These are phyloP conservation scores for Lactifluus volemus DNA, from an alignment of 768 basidiomycete species.

Conservation along the genomic window DNA sequence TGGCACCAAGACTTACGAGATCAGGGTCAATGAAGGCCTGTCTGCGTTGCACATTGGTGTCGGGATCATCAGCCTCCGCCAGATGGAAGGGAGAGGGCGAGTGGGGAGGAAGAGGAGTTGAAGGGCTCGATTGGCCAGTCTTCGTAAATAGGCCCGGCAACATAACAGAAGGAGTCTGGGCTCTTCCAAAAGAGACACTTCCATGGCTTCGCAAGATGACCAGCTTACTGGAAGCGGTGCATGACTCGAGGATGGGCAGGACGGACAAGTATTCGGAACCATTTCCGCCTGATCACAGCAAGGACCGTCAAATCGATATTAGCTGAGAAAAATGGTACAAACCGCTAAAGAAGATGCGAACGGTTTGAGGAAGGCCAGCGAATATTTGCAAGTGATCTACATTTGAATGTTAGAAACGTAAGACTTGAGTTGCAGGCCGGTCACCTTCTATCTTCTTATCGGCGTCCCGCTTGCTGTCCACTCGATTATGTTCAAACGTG, in stretches of 20 bases:
- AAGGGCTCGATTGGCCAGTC: slow-evolving; percentile 16
- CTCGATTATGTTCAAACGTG: slow-evolving; percentile 11
- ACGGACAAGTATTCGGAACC: slow-evolving; percentile 45
- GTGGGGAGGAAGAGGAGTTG: not conserved
- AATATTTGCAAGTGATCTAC: slow-evolving; percentile 14
- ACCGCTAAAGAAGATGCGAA: slow-evolving; percentile 14
- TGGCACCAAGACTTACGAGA: slow-evolving; percentile 26
- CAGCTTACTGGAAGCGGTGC: slow-evolving; percentile 58
- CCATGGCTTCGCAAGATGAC: slow-evolving; percentile 47
- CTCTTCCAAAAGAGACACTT: slow-evolving; percentile 35
- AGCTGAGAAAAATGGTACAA: not conserved
- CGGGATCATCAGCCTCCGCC: not conserved
- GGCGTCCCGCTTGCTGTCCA: slow-evolving; percentile 8
- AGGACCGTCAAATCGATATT: not conserved
- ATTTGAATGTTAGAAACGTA: not conserved
- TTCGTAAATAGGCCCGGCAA: slow-evolving; percentile 45
- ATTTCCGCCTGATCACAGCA: slow-evolving; percentile 41
- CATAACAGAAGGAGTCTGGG: slow-evolving; percentile 43
- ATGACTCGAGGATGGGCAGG: slow-evolving; percentile 47
- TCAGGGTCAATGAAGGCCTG: slow-evolving; percentile 26
- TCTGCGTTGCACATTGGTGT: not conserved
- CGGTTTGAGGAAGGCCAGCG: slow-evolving; percentile 7
- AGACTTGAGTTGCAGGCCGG: not conserved
- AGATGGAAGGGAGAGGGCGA: not conserved
- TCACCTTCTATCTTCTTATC: slow-evolving; percentile 15